Evolutionary conservation across 306 rosid species (phyloP).

Genomic region (Sicyos edulis): DNA sequence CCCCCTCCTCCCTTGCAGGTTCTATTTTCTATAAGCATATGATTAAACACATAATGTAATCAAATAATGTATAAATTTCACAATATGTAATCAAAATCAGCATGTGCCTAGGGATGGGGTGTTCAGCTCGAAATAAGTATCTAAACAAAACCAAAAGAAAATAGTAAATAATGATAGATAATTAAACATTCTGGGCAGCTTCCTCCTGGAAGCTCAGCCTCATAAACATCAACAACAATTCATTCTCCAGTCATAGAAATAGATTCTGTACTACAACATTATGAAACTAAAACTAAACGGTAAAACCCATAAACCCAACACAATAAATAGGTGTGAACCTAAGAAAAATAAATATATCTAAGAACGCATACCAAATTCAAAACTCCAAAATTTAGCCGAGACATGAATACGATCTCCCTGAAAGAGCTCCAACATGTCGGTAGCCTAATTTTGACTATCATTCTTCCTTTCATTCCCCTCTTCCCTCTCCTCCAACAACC

Average conservation of each 20-base stretch:
- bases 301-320: constrained; percentile 16
- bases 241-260: constrained; percentile 28
- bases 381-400: constrained; percentile 13
- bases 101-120: not conserved
- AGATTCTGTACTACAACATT: constrained; percentile 18
- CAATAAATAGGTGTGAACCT: constrained; percentile 9
- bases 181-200: constrained; percentile 7
- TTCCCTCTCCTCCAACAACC: constrained; percentile 71
- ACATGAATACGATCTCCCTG: constrained; percentile 14
- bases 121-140: not conserved
- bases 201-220: constrained; percentile 15
- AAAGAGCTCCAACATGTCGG: constrained; percentile 25
- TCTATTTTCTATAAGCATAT: not conserved
- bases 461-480: constrained; percentile 58
- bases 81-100: not conserved
- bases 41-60: not conserved
- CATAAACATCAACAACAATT: constrained; percentile 23
- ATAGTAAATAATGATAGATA: not conserved
- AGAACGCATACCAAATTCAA: constrained; percentile 19
- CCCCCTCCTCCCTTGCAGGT: not conserved
- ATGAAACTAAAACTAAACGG: constrained; percentile 6
- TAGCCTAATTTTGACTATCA: constrained; percentile 52
- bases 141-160: not conserved
- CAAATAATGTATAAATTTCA: not conserved
- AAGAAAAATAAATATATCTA: constrained; percentile 15